A percentile compares a stretch with the other conserved stretches of the same genome.
phyloP scores from a whole-genome alignment of 202 grass and related monocot genomes.

The Hordeum pubiflorum region DNA sequence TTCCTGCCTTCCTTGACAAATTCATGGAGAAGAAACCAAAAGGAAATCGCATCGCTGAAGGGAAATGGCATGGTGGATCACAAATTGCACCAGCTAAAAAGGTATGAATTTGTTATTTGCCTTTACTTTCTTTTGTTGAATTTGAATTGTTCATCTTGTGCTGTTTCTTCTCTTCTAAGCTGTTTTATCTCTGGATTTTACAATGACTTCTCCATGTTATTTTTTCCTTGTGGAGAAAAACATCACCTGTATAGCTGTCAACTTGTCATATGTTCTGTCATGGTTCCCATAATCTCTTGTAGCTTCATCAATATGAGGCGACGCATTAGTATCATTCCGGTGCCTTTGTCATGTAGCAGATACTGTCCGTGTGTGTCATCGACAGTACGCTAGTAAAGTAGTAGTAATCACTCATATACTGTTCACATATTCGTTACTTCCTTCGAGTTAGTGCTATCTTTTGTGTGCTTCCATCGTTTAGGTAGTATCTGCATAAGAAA shows the following conservation, averaged over 20 bases:
- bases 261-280: conserved; percentile 1
- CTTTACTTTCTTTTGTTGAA: background rate
- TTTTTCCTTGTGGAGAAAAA: background rate
- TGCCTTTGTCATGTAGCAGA: background rate
- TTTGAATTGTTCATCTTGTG: background rate
- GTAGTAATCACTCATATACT: background rate
- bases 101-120: conserved; percentile 35
- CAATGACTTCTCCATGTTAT: background rate
- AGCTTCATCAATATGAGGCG: background rate
- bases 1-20: conserved; percentile 85
- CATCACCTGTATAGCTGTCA: background rate
- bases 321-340: background rate
- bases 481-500: background rate
- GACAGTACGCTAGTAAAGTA: background rate
- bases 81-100: conserved; percentile 81
- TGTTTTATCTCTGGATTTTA: background rate
- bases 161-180: background rate
- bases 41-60: conserved; percentile 57
- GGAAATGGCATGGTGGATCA: conserved; percentile 94
- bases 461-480: background rate
- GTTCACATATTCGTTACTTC: background rate
- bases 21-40: conserved; percentile 99
- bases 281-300: background rate
- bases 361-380: background rate
- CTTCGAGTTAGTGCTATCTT: conserved; percentile 1